A percentile compares a stretch with the other conserved stretches of the same genome.
phyloP scores from a whole-genome alignment of 78 protist species.

The Bigelowiella natans region DNA sequence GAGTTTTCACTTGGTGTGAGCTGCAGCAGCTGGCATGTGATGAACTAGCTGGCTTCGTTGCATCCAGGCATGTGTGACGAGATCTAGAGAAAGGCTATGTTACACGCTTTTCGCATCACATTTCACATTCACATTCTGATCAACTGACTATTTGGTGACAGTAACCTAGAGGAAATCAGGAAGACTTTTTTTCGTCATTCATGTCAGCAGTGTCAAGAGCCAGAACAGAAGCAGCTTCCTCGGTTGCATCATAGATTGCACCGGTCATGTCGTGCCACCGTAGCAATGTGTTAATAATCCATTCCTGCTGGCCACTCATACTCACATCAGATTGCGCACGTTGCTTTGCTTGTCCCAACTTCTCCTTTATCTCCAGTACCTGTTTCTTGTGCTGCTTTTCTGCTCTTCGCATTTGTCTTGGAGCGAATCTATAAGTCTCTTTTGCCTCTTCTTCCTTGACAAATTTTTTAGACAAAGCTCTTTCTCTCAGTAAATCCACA shows the following conservation, averaged over 20 bases:
- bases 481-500: not conserved
- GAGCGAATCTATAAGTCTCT: not conserved
- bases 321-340: not conserved
- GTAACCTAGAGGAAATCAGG: too few species aligned
- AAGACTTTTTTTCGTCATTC: too few species aligned
- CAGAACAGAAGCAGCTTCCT: not conserved
- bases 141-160: too few species aligned
- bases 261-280: not conserved
- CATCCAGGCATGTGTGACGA: too few species aligned
- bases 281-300: not conserved
- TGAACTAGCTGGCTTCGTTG: too few species aligned
- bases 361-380: not conserved
- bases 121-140: too few species aligned
- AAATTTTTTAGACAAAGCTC: not conserved
- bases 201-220: too few species aligned
- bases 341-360: not conserved
- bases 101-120: too few species aligned
- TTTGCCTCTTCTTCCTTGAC: not conserved
- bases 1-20: too few species aligned
- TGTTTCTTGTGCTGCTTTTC: not conserved
- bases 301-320: not conserved
- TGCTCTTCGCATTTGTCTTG: not conserved
- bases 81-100: too few species aligned
- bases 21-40: too few species aligned
- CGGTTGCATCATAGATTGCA: not conserved